Conservation (phyloP, 495 filamentous ascomycete genomes). For the Aspergillus cristatus region DNA sequence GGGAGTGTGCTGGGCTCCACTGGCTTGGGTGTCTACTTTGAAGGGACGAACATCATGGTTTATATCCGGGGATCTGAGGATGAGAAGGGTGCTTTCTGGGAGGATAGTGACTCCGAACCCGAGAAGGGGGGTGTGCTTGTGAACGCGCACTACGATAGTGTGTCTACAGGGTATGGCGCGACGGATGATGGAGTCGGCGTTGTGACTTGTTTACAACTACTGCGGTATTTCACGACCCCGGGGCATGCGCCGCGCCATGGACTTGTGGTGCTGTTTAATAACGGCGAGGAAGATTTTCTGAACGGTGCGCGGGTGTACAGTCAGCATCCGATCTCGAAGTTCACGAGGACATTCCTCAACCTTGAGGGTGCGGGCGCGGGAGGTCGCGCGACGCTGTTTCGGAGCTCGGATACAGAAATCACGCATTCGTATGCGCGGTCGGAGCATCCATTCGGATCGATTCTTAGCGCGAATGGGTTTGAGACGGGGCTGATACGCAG, state of each 20-base stretch:
- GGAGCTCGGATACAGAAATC: constrained; percentile 80
- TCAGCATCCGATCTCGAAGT: constrained; percentile 66
- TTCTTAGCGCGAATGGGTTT: constrained; percentile 77
- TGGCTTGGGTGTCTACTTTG: constrained; percentile 57
- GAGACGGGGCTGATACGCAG: constrained; percentile 65
- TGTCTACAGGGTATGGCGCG: constrained; percentile 82
- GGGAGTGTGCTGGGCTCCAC: constrained; percentile 9
- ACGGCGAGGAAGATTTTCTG: constrained; percentile 90
- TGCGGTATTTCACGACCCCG: constrained; percentile 74
- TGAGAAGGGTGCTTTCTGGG: constrained; percentile 57
- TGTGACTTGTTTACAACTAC: constrained; percentile 74
- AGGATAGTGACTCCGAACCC: constrained; percentile 27
- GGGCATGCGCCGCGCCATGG: constrained; percentile 67
- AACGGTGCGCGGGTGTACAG: constrained; percentile 85
- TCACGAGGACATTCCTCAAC: constrained; percentile 81
- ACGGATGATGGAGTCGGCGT: constrained; percentile 93
- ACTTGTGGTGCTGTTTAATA: constrained; percentile 82
- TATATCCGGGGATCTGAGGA: constrained; percentile 80
- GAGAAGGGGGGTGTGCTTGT: constrained; percentile 74
- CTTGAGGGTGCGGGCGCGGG: constrained; percentile 93
- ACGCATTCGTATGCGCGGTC: constrained; percentile 64
- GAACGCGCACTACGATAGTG: constrained; percentile 94
- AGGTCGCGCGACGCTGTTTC: constrained; percentile 77
- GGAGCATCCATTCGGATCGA: constrained; percentile 71
- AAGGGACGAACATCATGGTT: constrained; percentile 86